Percentiles rank a stretch among this genome's conserved stretches.
Conservation (phyloP, 768 basidiomycete genomes). For the Leucosporidium yakuticum region DNA sequence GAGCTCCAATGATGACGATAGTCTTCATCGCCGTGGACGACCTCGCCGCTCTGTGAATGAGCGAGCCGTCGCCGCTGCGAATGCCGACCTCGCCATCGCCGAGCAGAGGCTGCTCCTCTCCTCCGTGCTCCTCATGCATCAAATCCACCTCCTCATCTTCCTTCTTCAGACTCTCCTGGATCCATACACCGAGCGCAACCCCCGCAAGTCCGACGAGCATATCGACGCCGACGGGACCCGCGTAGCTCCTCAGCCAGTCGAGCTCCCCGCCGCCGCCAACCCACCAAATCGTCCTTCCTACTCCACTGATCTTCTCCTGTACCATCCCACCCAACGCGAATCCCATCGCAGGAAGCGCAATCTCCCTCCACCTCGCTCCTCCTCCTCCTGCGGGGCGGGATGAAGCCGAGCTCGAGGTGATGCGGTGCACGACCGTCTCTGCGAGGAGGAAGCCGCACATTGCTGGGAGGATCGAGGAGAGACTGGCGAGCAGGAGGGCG, state of each 20-base stretch:
- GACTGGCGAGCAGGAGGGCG: too few relatives aligned
- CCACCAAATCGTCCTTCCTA: conserved; percentile 1
- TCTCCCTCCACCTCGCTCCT: too few relatives aligned
- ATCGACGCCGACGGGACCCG: neutral
- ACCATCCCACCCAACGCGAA: neutral
- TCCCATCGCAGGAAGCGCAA: neutral
- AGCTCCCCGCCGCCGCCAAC: neutral
- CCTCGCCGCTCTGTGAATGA: neutral
- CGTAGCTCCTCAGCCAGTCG: neutral
- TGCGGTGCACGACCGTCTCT: too few relatives aligned
- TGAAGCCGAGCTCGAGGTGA: too few relatives aligned
- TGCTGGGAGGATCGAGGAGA: too few relatives aligned
- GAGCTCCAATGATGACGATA: neutral
- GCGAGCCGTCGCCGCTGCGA: neutral
- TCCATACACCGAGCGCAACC: neutral
- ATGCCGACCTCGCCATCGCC: too few relatives aligned
- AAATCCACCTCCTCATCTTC: neutral
- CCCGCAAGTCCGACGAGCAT: neutral
- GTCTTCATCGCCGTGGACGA: neutral
- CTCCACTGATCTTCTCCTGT: neutral
- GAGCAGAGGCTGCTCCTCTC: too few relatives aligned
- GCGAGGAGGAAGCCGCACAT: too few relatives aligned
- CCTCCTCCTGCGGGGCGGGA: too few relatives aligned
- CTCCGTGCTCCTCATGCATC: too few relatives aligned
- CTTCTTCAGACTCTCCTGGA: neutral